These are phyloP conservation scores for Misopates orontium DNA, from an alignment of 257 asterid genomes.

Conservation along the genomic window DNA sequence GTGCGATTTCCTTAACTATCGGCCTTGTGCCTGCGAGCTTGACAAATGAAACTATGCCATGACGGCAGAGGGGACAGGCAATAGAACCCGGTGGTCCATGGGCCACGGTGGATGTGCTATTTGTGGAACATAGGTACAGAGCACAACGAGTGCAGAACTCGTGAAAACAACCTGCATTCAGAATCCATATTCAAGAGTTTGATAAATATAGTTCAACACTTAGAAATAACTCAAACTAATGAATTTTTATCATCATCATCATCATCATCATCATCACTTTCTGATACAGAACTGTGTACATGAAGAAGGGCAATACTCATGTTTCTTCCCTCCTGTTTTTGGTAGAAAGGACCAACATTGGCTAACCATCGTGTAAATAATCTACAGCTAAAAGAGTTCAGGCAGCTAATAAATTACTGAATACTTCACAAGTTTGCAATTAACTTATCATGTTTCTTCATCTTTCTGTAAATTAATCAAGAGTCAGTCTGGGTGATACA, in stretches of 20 bases:
- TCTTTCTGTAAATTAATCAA: too few species aligned
- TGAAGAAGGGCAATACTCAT: too few species aligned
- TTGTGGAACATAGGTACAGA: constrained; percentile 74
- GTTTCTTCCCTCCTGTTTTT: too few species aligned
- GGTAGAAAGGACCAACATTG: too few species aligned
- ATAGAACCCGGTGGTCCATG: constrained; percentile 77
- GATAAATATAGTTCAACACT: background rate
- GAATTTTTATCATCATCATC: background rate
- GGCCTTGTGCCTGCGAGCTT: constrained; percentile 60
- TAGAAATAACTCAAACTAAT: background rate
- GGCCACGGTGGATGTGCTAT: constrained; percentile 41
- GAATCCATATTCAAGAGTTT: background rate
- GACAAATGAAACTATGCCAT: constrained; percentile 66
- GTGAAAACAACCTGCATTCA: constrained; percentile 70
- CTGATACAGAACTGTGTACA: too few species aligned
- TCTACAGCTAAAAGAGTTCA: too few species aligned
- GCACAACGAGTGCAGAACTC: constrained; percentile 89
- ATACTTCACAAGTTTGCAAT: too few species aligned
- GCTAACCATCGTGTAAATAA: too few species aligned
- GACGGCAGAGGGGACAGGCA: constrained; percentile 85
- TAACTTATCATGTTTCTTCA: too few species aligned
- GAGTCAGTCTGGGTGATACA: too few species aligned
- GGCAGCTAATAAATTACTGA: too few species aligned
- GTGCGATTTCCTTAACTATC: constrained; percentile 44
- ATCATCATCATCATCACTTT: too few species aligned